Conservation (phyloP, 768 basidiomycete genomes). For the Boletus tylopilopsis region DNA sequence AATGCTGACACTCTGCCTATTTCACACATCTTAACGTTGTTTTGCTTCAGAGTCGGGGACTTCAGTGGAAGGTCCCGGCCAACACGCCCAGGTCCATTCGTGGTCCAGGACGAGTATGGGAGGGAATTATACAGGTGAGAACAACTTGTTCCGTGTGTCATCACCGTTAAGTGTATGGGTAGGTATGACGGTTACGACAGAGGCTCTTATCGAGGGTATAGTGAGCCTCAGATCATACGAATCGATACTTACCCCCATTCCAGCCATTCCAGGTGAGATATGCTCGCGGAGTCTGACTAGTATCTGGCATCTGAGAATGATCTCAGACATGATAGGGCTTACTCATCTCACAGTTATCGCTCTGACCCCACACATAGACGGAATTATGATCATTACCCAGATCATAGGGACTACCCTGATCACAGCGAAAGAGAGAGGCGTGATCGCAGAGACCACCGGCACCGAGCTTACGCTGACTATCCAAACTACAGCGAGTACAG, state of each 20-base stretch:
- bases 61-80: conserved; percentile 34
- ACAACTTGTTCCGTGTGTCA: neutral
- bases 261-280: conserved; percentile 18
- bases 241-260: conserved; percentile 22
- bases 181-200: conserved; percentile 28
- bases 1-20: conserved; percentile 3
- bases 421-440: conserved; percentile 18
- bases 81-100: conserved; percentile 38
- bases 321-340: conserved; percentile 22
- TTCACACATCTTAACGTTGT: neutral
- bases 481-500: conserved; percentile 15
- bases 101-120: conserved; percentile 60
- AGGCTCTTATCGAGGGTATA: conserved; percentile 20
- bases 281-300: neutral
- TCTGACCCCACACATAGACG: conserved; percentile 25
- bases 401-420: conserved; percentile 21
- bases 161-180: neutral
- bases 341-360: conserved; percentile 22
- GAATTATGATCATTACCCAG: conserved; percentile 19
- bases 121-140: conserved; percentile 53
- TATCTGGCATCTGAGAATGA: conserved; percentile 9
- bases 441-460: conserved; percentile 19
- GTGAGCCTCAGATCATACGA: conserved; percentile 25
- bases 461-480: conserved; percentile 17
- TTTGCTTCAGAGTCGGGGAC: conserved; percentile 47